Base-by-base conservation (phyloP, 2,329 filamentous ascomycete species). In the Sporothrix protearum region DNA sequence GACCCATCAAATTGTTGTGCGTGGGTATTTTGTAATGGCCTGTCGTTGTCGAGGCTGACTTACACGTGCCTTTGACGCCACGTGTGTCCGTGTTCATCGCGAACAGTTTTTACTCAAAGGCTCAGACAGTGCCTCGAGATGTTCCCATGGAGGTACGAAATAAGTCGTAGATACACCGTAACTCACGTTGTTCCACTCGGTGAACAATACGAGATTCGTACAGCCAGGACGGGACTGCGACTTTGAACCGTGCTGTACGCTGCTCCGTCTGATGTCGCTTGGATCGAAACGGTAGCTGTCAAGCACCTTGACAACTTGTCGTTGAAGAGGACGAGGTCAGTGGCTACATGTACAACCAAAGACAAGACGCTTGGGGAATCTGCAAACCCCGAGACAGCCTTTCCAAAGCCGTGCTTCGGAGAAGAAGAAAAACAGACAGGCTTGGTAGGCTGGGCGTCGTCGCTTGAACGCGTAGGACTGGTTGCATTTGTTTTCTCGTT, bases 21-120 rank as follows among this genome's bases (percentile, higher is more conserved):
- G 33, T 19, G 39, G 28, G 22, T 14, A 3, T 47, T 45, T 10
- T 19, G 39, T 30, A 45, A 14, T 51, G 45, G 45, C 64, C 45
- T 67, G 64, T 53, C 45, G 19, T 67, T 51, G 28, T 51, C 64
- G 28, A 51, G 42, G 45, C 64, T 67, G 45, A 45, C 45, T 36
- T 33, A 33, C 42, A 66, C 63, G 63, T 66, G 42, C 45, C 16
- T 25, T 49, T 16, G 7, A 7, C 30, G 25, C 22, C 39, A 49
- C 39, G 61, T 66, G 39, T 25, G 25, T n/a, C 22, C 8, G 22
- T 16, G 55, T 45, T 28, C 19, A 45, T 45, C 36, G 59, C 36
- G 36, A 14, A 14, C 22, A 16, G 12, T 10, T 28, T 7, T 25
- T 63, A 25, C 59, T 36, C 45, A 19, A 36, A 45, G 28, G 36